Percentiles rank a stretch among this genome's conserved stretches.
Evolutionary conservation across 345 rosid species (phyloP).

Genomic region (Hibiscus tridactylites): DNA sequence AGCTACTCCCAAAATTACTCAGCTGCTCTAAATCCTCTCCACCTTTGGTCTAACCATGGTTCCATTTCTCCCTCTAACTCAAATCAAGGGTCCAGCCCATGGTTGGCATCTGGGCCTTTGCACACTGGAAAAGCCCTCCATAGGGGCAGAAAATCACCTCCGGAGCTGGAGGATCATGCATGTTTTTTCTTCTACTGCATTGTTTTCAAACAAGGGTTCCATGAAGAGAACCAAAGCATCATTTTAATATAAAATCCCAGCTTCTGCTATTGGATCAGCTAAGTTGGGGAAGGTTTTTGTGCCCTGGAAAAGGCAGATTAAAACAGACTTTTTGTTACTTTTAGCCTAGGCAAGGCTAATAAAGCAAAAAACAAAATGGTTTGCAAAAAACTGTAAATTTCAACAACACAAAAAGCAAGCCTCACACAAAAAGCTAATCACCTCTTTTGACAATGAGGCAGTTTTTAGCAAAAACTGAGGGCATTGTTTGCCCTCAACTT

Average conservation of each 20-base stretch:
- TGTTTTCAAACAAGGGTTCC: slow-evolving; percentile 34
- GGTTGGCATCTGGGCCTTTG: slow-evolving; percentile 36
- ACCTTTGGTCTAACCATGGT: slow-evolving; percentile 91
- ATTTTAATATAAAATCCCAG: slow-evolving; percentile 21
- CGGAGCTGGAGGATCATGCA: slow-evolving; percentile 30
- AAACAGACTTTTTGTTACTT: slow-evolving; percentile 20
- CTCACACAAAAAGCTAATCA: slow-evolving; percentile 33
- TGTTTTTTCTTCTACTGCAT: slow-evolving; percentile 28
- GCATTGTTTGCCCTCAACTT: slow-evolving; percentile 17
- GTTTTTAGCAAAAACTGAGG: slow-evolving; percentile 28
- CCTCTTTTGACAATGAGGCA: slow-evolving; percentile 27
- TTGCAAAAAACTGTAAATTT: slow-evolving; percentile 46
- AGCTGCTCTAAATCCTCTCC: slow-evolving; percentile 31
- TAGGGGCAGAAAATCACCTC: slow-evolving; percentile 43
- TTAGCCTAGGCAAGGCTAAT: slow-evolving; percentile 69
- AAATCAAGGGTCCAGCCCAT: slow-evolving; percentile 25
- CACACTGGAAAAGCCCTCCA: slow-evolving; percentile 41
- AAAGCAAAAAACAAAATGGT: slow-evolving; percentile 27
- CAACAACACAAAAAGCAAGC: slow-evolving; percentile 34
- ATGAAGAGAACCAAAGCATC: slow-evolving; percentile 33
- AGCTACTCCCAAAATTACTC: slow-evolving; percentile 12
- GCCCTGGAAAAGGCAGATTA: slow-evolving; percentile 16
- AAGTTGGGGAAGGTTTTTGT: slow-evolving; percentile 19
- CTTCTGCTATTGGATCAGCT: slow-evolving; percentile 39
- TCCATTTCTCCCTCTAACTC: slow-evolving; percentile 39